A percentile compares a stretch with the other conserved stretches of the same genome.
These are phyloP conservation scores for Orbilia brochopaga DNA, from an alignment of 2,329 filamentous ascomycete genomes.

Conservation along the genomic window DNA sequence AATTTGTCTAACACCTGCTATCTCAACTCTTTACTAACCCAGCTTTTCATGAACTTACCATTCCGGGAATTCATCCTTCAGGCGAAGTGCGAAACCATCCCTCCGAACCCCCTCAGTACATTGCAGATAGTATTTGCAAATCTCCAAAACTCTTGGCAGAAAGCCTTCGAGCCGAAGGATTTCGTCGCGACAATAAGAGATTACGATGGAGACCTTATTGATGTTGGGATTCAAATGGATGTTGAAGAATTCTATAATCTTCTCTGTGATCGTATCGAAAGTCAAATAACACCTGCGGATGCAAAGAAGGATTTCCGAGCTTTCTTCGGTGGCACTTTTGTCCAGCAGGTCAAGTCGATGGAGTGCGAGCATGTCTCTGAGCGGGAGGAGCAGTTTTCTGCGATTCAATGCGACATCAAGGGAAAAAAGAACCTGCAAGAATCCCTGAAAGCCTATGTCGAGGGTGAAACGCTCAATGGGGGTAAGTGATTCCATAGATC, in stretches of 20 bases:
- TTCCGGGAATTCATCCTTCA: slow-evolving; percentile 84
- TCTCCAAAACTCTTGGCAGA: slow-evolving; percentile 81
- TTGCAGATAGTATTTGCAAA: slow-evolving; percentile 81
- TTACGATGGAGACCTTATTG: slow-evolving; percentile 80
- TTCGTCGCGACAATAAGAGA: slow-evolving; percentile 79
- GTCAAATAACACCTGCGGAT: slow-evolving; percentile 72
- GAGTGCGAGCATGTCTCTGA: slow-evolving; percentile 95
- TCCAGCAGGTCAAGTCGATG: slow-evolving; percentile 94
- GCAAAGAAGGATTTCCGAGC: slow-evolving; percentile 75
- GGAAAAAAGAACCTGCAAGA: slow-evolving; percentile 83
- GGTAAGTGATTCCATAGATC: slow-evolving; percentile 59
- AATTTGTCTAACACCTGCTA: slow-evolving; percentile 98
- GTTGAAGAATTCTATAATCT: slow-evolving; percentile 97
- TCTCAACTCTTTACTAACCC: slow-evolving; percentile 89
- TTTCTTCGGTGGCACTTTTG: slow-evolving; percentile 88
- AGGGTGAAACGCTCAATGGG: slow-evolving; percentile 95
- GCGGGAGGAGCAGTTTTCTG: slow-evolving; percentile 85
- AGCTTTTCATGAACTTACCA: slow-evolving; percentile 91
- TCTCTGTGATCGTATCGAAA: slow-evolving; percentile 88
- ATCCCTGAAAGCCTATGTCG: slow-evolving; percentile 91
- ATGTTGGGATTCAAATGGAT: slow-evolving; percentile 92
- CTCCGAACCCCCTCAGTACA: slow-evolving; percentile 69
- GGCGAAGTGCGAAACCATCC: slow-evolving; percentile 58
- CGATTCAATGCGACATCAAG: slow-evolving; percentile 95
- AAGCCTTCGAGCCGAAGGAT: slow-evolving; percentile 73